Evolutionary conservation across 345 rosid species (phyloP).

Genomic region (Hypericum androsaemum): DNA sequence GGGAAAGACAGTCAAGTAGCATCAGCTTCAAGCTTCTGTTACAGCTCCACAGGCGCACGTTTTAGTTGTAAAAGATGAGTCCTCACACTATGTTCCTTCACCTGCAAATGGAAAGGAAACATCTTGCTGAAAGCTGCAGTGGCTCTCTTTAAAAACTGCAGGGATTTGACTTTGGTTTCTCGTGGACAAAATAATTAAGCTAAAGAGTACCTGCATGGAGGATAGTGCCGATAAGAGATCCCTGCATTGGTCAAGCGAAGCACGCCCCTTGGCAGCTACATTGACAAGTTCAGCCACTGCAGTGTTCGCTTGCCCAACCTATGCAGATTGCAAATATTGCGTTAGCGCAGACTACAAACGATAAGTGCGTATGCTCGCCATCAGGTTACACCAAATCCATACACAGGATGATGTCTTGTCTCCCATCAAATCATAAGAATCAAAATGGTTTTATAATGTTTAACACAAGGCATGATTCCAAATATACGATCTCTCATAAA

Average conservation of each 20-base stretch:
- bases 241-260: slow-evolving; percentile 44
- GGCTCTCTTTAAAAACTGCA: neutral
- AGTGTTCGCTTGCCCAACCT: slow-evolving; percentile 47
- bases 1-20: slow-evolving; percentile 11
- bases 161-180: too few species aligned
- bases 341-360: too few species aligned
- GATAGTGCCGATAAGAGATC: slow-evolving; percentile 45
- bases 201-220: slow-evolving; percentile 47
- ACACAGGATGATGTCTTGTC: too few species aligned
- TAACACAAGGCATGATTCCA: too few species aligned
- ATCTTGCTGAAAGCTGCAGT: neutral
- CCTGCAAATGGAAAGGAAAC: slow-evolving; percentile 31
- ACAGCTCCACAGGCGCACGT: slow-evolving; percentile 23
- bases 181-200: neutral
- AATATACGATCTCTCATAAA: too few species aligned
- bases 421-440: too few species aligned
- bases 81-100: slow-evolving; percentile 53
- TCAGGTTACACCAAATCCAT: too few species aligned
- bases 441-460: too few species aligned
- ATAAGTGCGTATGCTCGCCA: too few species aligned
- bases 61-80: slow-evolving; percentile 47
- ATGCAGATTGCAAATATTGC: slow-evolving; percentile 3
- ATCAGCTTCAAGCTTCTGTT: slow-evolving; percentile 24
- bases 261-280: slow-evolving; percentile 41
- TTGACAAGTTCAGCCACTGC: slow-evolving; percentile 45